phyloP scores from a whole-genome alignment of 345 rosid genomes.

The Sisymbrium irio region DNA sequence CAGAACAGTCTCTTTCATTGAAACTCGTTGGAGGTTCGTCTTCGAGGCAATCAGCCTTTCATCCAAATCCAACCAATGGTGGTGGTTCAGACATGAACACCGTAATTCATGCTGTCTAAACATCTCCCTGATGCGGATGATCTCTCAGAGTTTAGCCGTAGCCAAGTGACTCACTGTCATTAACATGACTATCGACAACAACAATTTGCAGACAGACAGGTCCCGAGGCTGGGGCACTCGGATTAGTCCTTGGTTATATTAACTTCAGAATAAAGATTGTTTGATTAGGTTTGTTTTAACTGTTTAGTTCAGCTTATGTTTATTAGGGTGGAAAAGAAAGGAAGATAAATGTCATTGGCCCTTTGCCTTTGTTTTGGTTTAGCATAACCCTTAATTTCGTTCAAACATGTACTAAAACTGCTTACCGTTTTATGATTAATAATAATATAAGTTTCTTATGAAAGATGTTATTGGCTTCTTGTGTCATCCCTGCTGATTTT shows the following conservation, averaged over 20 bases:
- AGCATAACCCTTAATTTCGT: constrained; percentile 4
- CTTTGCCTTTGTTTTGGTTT: background rate
- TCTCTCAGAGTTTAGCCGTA: constrained; percentile 5
- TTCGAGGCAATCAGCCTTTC: constrained; percentile 82
- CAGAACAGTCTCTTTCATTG: constrained; percentile 50
- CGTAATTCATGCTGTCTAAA: constrained; percentile 61
- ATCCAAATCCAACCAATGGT: constrained; percentile 60
- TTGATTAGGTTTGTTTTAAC: constrained; percentile 9
- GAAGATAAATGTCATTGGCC: background rate
- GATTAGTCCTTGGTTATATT: constrained; percentile 9
- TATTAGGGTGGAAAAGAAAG: background rate
- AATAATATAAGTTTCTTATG: background rate
- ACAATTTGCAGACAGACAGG: constrained; percentile 15
- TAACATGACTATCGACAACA: constrained; percentile 16
- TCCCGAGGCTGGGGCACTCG: background rate
- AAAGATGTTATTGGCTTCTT: background rate
- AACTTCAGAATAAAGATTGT: constrained; percentile 17
- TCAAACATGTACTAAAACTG: background rate
- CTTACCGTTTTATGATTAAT: background rate
- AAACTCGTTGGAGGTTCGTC: constrained; percentile 54
- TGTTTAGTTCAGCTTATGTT: constrained; percentile 16
- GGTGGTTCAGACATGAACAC: constrained; percentile 47
- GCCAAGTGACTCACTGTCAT: constrained; percentile 6
- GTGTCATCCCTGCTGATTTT: background rate
- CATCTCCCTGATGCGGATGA: background rate